Evolutionary conservation across 1,284 basidiomycete species (phyloP).

Genomic region (Pholiota adiposa): DNA sequence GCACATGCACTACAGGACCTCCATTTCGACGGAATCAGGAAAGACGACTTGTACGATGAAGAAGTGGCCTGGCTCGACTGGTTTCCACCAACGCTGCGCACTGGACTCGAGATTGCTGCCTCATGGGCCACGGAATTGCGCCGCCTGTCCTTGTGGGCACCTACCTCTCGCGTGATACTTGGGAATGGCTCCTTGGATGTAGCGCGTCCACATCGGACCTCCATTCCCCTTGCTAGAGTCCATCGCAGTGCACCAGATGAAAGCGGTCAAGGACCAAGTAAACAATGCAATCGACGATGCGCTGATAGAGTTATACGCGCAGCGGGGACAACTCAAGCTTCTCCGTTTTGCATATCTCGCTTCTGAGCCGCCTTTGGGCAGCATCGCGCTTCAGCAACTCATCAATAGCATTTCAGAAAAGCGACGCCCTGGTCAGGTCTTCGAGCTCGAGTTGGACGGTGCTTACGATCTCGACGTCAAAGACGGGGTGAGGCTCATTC

Average conservation of each 20-base stretch:
- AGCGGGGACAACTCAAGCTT: background rate
- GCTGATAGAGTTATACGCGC: constrained; percentile 1
- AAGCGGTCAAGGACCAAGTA: background rate
- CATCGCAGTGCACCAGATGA: constrained; percentile 1
- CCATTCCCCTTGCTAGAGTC: background rate
- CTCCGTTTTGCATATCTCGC: constrained; percentile 1
- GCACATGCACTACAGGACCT: constrained; percentile 2
- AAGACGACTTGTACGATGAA: background rate
- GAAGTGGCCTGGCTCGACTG: background rate
- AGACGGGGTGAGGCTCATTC: background rate
- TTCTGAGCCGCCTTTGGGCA: background rate
- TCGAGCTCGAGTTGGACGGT: constrained; percentile 2
- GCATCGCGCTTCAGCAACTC: background rate
- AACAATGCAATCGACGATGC: background rate
- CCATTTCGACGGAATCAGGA: background rate
- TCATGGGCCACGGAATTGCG: background rate
- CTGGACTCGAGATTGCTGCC: background rate
- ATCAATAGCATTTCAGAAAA: background rate
- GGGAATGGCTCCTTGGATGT: constrained; percentile 6
- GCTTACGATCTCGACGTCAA: background rate
- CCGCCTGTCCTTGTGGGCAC: background rate
- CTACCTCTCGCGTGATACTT: background rate
- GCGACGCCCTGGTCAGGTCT: background rate
- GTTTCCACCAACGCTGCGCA: background rate
- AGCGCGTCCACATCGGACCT: background rate